Conservation (phyloP, 805 yeast species). For the Kuraishia piskuri region DNA sequence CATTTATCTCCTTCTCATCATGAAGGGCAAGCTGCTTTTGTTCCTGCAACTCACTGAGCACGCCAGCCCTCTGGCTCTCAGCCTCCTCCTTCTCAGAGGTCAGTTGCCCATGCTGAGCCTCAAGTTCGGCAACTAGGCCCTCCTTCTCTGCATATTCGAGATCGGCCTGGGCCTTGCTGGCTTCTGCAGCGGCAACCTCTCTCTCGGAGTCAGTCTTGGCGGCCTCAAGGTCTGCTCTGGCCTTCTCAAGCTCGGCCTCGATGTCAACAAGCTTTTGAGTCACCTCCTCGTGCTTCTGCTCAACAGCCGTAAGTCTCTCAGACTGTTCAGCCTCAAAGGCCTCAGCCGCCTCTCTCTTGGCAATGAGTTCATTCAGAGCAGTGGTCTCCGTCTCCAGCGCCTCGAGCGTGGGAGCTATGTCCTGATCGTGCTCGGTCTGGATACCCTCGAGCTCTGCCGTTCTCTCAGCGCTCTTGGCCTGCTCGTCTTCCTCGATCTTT, state of each 20-base stretch:
- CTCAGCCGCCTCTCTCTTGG: conserved; percentile 37
- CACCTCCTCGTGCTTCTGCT: conserved; percentile 32
- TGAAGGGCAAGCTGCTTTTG: conserved; percentile 25
- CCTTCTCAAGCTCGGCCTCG: conserved; percentile 29
- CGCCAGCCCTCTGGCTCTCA: conserved; percentile 28
- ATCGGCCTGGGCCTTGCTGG: conserved; percentile 15
- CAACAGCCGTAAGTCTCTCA: conserved; percentile 34
- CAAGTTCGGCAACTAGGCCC: conserved; percentile 18
- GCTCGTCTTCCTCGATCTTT: conserved; percentile 33
- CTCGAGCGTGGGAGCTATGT: conserved; percentile 44
- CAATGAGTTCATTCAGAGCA: conserved; percentile 39
- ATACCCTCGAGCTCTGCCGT: conserved; percentile 34
- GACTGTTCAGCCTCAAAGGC: conserved; percentile 35
- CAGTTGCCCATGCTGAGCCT: conserved; percentile 27
- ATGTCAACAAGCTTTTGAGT: conserved; percentile 34
- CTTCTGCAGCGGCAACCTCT: conserved; percentile 17
- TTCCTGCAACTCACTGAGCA: conserved; percentile 26
- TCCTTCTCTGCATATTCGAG: conserved; percentile 19
- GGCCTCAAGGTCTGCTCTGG: conserved; percentile 28
- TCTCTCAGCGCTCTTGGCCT: conserved; percentile 34
- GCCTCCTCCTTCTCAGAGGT: conserved; percentile 33
- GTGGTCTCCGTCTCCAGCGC: conserved; percentile 41
- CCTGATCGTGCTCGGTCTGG: conserved; percentile 45
- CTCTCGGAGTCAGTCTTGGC: conserved; percentile 18
- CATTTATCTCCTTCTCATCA: conserved; percentile 39